Percentiles rank a stretch among this genome's conserved stretches.
phyloP scores from a whole-genome alignment of 495 filamentous ascomycete genomes.

The Schizothecium vesticola region DNA sequence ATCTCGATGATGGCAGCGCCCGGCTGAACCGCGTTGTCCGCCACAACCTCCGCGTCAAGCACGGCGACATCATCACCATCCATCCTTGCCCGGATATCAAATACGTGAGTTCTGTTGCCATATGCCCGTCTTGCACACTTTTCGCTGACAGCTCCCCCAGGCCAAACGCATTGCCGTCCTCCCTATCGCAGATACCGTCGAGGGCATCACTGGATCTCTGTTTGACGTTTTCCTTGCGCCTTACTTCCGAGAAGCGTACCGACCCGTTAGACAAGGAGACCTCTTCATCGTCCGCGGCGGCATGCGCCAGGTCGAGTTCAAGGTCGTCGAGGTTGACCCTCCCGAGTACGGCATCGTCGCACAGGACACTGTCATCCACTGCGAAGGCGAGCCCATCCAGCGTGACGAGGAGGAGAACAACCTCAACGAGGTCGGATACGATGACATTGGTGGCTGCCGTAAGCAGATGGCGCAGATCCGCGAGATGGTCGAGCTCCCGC shows the following conservation, averaged over 20 bases:
- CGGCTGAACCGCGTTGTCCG: slow-evolving; percentile 97
- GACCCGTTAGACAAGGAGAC: slow-evolving; percentile 92
- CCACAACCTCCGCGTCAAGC: slow-evolving; percentile 97
- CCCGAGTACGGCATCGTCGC: slow-evolving; percentile 98
- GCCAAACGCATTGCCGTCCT: slow-evolving; percentile 99
- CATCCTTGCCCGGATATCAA: slow-evolving; percentile 99
- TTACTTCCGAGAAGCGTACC: slow-evolving; percentile 98
- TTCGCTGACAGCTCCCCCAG: slow-evolving; percentile 38
- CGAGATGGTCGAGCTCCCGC: slow-evolving; percentile 93
- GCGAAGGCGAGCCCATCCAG: slow-evolving; percentile 97
- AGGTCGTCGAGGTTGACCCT: slow-evolving; percentile 97
- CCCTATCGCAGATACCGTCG: slow-evolving; percentile 95
- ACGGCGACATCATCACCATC: slow-evolving; percentile 93
- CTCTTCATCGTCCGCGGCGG: slow-evolving; percentile 94
- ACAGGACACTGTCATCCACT: slow-evolving; percentile 97
- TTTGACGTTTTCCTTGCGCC: slow-evolving; percentile 99
- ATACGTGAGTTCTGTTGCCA: slow-evolving; percentile 63
- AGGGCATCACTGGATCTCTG: slow-evolving; percentile 92
- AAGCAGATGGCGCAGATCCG: slow-evolving; percentile 99
- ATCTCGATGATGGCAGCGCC: slow-evolving; percentile 92
- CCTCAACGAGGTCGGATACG: slow-evolving; percentile 96
- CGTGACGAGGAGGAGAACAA: slow-evolving; percentile 99
- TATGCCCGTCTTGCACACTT: no score
- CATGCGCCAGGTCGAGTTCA: slow-evolving; percentile 99
- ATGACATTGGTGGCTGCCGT: slow-evolving; percentile 97